Evolutionary conservation across 306 rosid genomes (phyloP).

Genomic region (Cyclanthera cordifolia): DNA sequence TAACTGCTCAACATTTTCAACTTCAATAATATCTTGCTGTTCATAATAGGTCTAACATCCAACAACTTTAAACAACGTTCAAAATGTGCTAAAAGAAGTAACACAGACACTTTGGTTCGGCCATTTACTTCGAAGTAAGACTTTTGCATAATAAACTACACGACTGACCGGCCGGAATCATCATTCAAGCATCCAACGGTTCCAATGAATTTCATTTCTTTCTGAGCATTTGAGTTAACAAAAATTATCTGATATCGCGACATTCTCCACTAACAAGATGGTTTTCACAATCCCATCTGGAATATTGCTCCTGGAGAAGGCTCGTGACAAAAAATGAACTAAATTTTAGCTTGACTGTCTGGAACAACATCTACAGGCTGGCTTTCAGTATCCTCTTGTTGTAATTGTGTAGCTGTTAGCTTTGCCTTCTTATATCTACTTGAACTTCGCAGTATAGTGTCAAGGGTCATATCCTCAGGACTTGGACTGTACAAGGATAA

Average conservation of each 20-base stretch:
- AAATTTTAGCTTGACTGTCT: constrained; percentile 36
- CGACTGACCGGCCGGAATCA: background rate
- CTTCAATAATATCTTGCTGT: background rate
- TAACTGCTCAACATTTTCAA: background rate
- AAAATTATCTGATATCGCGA: background rate
- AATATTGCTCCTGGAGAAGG: background rate
- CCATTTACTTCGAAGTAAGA: background rate
- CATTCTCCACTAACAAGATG: background rate
- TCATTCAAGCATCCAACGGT: no score
- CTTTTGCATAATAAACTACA: background rate
- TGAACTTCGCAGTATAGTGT: constrained; percentile 44
- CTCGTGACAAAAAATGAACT: background rate
- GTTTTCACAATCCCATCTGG: background rate
- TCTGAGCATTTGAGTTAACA: background rate
- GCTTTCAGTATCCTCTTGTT: constrained; percentile 39
- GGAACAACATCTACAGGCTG: constrained; percentile 44
- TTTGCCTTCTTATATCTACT: constrained; percentile 54
- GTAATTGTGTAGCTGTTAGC: constrained; percentile 40
- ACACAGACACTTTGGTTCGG: background rate
- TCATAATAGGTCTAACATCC: background rate
- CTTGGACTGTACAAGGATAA: constrained; percentile 28
- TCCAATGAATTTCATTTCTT: background rate
- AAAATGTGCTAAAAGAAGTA: background rate
- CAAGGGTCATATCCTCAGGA: constrained; percentile 26
- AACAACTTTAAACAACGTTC: background rate